Evolutionary conservation across 257 asterid species (phyloP), one percentile per base, ranked within the genome.

Genomic region (Ilex aquifolium): DNA sequence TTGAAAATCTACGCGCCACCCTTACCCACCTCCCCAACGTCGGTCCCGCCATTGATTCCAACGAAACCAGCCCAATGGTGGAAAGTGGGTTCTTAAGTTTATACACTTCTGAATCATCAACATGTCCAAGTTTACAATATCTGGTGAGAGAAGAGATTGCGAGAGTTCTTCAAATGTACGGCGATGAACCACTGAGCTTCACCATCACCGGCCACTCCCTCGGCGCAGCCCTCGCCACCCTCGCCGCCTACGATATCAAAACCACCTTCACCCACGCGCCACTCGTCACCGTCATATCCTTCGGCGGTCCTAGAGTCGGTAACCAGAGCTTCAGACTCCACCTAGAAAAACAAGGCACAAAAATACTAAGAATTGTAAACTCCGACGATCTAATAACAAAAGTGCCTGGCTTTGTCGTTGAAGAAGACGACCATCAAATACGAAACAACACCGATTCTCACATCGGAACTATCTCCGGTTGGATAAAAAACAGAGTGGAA

Each of bases 251-350:
- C 48, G 99, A 92, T 67, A 78, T 92, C 32, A 92, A 83, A 13
- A 69, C 73, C 27, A 75, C 82, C 1, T 85, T 92, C 68, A 36
- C 51, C 0, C 59, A 72, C 55, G 68, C 83, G 16, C 88, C 83
- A 3, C 59, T 76, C 7, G 99, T 92, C 10, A 79, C 99, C 2
- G 99, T 92, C 13, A 72, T 92, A 31, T 92, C 99, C 0, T 89
- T 92, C 68, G 99, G 96, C 0, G 97, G 99, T 13, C 99, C 99
- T 0, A 74, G 96, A 2, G 99, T 92, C 7, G 99, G 99, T 2
- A 85, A 92, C 79, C 74, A 73, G 62, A 83, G 87, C 65, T 90
- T 90, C 74, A 52, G 99, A 44, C 50, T 71, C 52, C 72, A 65
- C 57, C 72, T 92, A 49, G 99, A 92, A 58, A 70, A 70, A 46